A percentile compares a stretch with the other conserved stretches of the same genome.
Evolutionary conservation across 2,329 filamentous ascomycete species (phyloP).

Genomic region (Trichophyton mentagrophytes): DNA sequence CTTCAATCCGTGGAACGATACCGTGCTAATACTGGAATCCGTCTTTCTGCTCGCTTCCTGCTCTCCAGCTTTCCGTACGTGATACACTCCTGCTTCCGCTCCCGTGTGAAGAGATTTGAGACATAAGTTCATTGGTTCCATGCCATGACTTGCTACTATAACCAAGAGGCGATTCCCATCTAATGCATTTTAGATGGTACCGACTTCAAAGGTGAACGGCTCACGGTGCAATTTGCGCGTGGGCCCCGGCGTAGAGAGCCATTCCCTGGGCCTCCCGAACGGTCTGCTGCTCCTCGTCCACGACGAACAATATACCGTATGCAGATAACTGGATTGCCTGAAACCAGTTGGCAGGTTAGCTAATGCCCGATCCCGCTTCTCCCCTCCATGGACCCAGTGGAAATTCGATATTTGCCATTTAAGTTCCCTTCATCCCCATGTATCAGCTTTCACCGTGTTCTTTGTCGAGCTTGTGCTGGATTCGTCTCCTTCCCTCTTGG

Average conservation of each 20-base stretch:
- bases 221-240: slow-evolving; percentile 96
- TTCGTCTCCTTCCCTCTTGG: background rate
- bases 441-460: background rate
- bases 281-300: slow-evolving; percentile 57
- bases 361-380: slow-evolving; percentile 20
- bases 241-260: slow-evolving; percentile 61
- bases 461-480: background rate
- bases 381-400: slow-evolving; percentile 19
- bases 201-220: slow-evolving; percentile 92
- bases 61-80: slow-evolving; percentile 44
- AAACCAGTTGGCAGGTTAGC: slow-evolving; percentile 99
- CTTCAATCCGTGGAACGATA: background rate
- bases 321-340: slow-evolving; percentile 94
- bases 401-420: background rate
- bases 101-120: background rate
- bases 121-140: slow-evolving; percentile 47
- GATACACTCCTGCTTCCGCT: slow-evolving; percentile 1
- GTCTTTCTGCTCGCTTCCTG: background rate
- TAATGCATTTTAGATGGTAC: slow-evolving; percentile 58
- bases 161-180: background rate
- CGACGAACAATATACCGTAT: slow-evolving; percentile 92
- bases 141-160: slow-evolving; percentile 11
- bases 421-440: background rate
- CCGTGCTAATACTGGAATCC: slow-evolving; percentile 8
- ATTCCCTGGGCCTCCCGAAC: slow-evolving; percentile 50